Conservation (phyloP, 1,284 basidiomycete genomes). For the Boletellus deceptivus region DNA sequence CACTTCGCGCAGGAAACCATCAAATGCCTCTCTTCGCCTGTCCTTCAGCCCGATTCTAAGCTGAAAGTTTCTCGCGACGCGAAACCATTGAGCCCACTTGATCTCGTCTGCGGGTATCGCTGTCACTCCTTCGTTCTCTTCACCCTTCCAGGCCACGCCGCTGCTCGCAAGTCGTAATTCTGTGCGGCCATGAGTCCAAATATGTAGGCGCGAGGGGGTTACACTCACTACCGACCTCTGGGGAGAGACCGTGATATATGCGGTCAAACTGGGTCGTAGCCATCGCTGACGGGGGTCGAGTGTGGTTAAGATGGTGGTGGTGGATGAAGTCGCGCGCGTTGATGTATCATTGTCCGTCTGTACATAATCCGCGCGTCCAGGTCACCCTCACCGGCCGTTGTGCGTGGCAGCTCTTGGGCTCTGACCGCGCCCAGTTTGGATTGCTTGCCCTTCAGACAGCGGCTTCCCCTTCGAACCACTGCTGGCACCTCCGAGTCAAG, state of each 20-base stretch:
- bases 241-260: slow-evolving; percentile 74
- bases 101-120: slow-evolving; percentile 75
- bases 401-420: background rate
- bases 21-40: slow-evolving; percentile 81
- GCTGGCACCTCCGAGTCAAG: background rate
- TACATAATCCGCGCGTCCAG: slow-evolving; percentile 24
- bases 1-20: slow-evolving; percentile 92
- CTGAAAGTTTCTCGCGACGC: slow-evolving; percentile 91
- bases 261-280: slow-evolving; percentile 78
- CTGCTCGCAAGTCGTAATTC: slow-evolving; percentile 86
- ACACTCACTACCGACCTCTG: slow-evolving; percentile 78
- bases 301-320: background rate
- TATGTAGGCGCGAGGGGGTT: background rate
- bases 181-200: slow-evolving; percentile 9
- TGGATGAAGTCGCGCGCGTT: slow-evolving; percentile 15
- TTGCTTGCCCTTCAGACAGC: background rate
- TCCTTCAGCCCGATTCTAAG: slow-evolving; percentile 81
- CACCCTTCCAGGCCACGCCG: slow-evolving; percentile 91
- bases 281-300: slow-evolving; percentile 29
- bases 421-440: background rate
- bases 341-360: background rate
- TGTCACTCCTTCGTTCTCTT: slow-evolving; percentile 60
- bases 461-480: background rate
- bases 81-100: slow-evolving; percentile 87
- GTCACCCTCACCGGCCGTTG: background rate